Evolutionary conservation across 2,329 filamentous ascomycete genomes (phyloP), one percentile per base, ranked within the genome.

Genomic region (Diaporthe eres): DNA sequence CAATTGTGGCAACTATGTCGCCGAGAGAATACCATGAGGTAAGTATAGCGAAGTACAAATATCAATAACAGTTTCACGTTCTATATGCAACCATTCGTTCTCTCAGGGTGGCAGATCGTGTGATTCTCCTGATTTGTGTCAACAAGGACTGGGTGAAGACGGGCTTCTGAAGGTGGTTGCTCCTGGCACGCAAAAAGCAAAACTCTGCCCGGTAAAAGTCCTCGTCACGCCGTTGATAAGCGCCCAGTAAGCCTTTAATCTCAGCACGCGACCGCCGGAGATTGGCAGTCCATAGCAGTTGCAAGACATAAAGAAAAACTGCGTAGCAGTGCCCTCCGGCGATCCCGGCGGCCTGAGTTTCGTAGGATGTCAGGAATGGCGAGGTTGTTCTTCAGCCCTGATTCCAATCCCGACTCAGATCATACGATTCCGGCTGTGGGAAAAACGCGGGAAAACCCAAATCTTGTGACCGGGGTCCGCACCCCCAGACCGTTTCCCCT

Each of bases 351-450:
- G 44, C 63, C 63, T 37, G 28, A 3, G 22, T 17, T 15, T 19
- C 28, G 42, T 22, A 49, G 61, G 42, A 53, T 42, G 49, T 55
- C 34, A 55, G 34, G 49, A 70, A 42, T 42, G 42, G 65, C 37
- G 65, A 70, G 65, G 49, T 55, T 55, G 34, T 42, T 37, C 22
- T 55, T 55, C 49, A 70, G 65, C 49, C 31, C 65, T 70, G 49
- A 42, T 28, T 42, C 65, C 34, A 42, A 31, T 22, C 15, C 47
- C 65, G 47, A 17, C 47, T 28, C 65, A 28, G 47, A 70, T 70
- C 65, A 70, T 70, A 70, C 65, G 65, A 70, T 70, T 47, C 49
- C 15, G 4, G 34, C 49, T 15, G 28, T 53, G 31, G 65, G 34
- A 68, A 39, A 68, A 47, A 10, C 28, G 8, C 13, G 65, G 47